A percentile compares a stretch with the other conserved stretches of the same genome.
Evolutionary conservation across 768 basidiomycete genomes (phyloP).

Genomic region (Cantharellus cinnabarinus): DNA sequence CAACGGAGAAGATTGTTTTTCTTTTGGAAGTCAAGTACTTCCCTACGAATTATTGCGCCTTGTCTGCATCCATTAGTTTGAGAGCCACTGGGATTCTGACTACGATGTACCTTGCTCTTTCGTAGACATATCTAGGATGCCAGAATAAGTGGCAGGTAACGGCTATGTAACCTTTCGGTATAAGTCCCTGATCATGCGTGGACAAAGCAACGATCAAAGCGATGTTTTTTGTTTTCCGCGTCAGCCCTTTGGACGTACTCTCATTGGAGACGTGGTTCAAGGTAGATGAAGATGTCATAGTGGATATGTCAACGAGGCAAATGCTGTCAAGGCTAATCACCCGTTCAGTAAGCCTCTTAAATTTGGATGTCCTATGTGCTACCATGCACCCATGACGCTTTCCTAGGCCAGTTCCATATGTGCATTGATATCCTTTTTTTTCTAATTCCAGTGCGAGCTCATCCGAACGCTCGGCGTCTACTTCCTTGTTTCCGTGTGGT

Average conservation of each 20-base stretch:
- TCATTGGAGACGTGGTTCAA: no score
- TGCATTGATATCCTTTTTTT: constrained; percentile 38
- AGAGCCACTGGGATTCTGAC: neutral
- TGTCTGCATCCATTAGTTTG: constrained; percentile 30
- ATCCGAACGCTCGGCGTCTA: constrained; percentile 65
- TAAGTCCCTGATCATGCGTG: constrained; percentile 14
- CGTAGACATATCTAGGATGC: constrained; percentile 80
- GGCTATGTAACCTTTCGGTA: constrained; percentile 32
- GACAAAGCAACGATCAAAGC: constrained; percentile 52
- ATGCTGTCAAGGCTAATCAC: constrained; percentile 47
- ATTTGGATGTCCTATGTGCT: constrained; percentile 38
- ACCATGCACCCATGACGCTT: constrained; percentile 82
- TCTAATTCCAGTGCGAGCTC: constrained; percentile 50
- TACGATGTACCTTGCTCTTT: constrained; percentile 41
- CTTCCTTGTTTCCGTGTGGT: constrained; percentile 20
- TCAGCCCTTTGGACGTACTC: constrained; percentile 27
- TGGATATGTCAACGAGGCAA: no score
- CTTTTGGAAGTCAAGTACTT: constrained; percentile 34
- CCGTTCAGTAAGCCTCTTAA: constrained; percentile 25
- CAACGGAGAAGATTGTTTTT: constrained; percentile 28
- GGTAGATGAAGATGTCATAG: no score
- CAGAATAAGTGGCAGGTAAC: constrained; percentile 91
- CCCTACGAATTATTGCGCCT: constrained; percentile 48
- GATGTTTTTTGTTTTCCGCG: constrained; percentile 62
- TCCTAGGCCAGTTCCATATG: constrained; percentile 44